Conservation (phyloP, 2,329 filamentous ascomycete genomes). For the Aspergillus bombycis region DNA sequence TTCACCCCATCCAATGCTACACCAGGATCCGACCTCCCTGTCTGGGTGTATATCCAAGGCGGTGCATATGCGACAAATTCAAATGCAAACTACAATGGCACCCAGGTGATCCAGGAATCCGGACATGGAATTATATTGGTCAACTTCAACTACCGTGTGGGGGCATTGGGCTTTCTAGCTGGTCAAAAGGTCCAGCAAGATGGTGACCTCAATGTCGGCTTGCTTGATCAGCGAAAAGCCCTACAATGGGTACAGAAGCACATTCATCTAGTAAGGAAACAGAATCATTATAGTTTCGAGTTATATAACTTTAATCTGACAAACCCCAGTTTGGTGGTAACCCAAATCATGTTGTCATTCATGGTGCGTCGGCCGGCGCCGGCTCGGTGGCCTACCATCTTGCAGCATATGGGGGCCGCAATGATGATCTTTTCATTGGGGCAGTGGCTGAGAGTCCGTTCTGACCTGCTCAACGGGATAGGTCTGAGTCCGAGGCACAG, state of each 20-base stretch:
- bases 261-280: slow-evolving; percentile 44
- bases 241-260: slow-evolving; percentile 65
- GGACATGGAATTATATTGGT: slow-evolving; percentile 66
- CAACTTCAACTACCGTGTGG: slow-evolving; percentile 71
- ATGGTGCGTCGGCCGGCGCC: slow-evolving; percentile 64
- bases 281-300: not conserved
- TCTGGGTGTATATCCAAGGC: slow-evolving; percentile 62
- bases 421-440: slow-evolving; percentile 52
- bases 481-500: slow-evolving; percentile 51
- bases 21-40: slow-evolving; percentile 57
- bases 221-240: slow-evolving; percentile 65
- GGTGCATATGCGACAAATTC: slow-evolving; percentile 62
- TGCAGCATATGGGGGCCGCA: slow-evolving; percentile 53
- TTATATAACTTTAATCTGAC: not conserved
- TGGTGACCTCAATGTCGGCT: slow-evolving; percentile 64
- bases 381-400: slow-evolving; percentile 61
- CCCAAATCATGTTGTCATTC: slow-evolving; percentile 61
- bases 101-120: slow-evolving; percentile 58
- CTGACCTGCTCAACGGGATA: slow-evolving; percentile 50
- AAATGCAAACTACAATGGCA: slow-evolving; percentile 58
- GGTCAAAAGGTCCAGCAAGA: slow-evolving; percentile 57
- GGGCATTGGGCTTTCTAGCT: slow-evolving; percentile 65
- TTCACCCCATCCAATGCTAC: slow-evolving; percentile 35
- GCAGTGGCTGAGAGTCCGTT: slow-evolving; percentile 54
- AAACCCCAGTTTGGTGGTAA: slow-evolving; percentile 60